Conservation (phyloP, 768 basidiomycete species). For the Multifurca ochricompacta region DNA sequence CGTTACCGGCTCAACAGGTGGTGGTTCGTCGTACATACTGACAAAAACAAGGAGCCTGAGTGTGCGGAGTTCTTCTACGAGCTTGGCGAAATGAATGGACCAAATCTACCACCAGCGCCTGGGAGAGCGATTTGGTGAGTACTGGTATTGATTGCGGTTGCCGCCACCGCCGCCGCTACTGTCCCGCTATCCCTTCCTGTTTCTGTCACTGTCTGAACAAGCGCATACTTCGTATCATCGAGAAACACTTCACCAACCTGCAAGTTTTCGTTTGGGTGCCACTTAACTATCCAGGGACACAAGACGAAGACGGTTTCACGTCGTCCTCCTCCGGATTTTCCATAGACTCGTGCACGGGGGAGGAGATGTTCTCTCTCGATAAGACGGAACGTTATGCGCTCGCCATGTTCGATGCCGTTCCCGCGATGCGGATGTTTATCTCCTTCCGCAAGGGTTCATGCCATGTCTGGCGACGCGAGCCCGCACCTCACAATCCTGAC, state of each 20-base stretch:
- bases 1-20: too few relatives aligned
- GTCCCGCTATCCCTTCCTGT: too few relatives aligned
- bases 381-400: slow-evolving; percentile 16
- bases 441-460: slow-evolving; percentile 13
- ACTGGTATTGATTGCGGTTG: too few relatives aligned
- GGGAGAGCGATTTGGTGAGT: too few relatives aligned
- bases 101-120: too few relatives aligned
- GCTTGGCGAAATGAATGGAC: too few relatives aligned
- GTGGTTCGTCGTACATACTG: too few relatives aligned
- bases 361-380: slow-evolving; percentile 7
- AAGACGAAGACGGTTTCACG: slow-evolving; percentile 3
- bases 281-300: not conserved
- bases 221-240: slow-evolving; percentile 10
- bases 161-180: too few relatives aligned
- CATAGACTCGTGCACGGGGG: slow-evolving; percentile 10
- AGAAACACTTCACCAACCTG: slow-evolving; percentile 7
- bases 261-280: slow-evolving; percentile 19
- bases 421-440: slow-evolving; percentile 16
- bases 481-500: not conserved
- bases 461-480: slow-evolving; percentile 7
- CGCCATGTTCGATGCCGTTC: slow-evolving; percentile 11
- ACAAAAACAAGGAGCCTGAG: too few relatives aligned
- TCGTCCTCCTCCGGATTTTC: slow-evolving; percentile 15
- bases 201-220: too few relatives aligned
- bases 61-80: too few relatives aligned